Evolutionary conservation across 2,329 filamentous ascomycete genomes (phyloP), one percentile per base, ranked within the genome.

Genomic region (Calonectria henricotiae): DNA sequence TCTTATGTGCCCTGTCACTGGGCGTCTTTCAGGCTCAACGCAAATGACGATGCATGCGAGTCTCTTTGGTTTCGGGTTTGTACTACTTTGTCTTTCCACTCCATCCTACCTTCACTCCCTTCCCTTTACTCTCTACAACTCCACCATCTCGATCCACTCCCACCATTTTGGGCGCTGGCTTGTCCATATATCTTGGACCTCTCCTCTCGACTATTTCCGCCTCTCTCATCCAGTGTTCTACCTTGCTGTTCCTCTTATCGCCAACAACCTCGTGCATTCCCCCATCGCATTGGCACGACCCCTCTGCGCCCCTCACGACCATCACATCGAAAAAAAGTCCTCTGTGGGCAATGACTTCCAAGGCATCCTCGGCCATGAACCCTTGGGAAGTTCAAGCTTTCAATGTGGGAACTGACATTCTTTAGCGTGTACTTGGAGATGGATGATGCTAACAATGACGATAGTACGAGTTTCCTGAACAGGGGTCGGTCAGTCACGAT

Each of bases 381-480:
- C 74, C 77, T 2, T 78, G 77, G 77, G 77, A 78, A 67, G 54
- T 75, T 25, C 69, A 73, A 37, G 76, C 77, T 51, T 63, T 78
- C 11, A 71, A 78, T 37, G 77, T 78, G 54, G 67, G 74, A 66
- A 43, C 64, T 17, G 23, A 27, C n/a, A 37, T 32, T 49, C 17
- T 32, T 17, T 8, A 32, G 43, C 7, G 3, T 15, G 39, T 32
- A 51, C 37, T 49, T n/a, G 30, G 25, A 49, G 37, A 20, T 25
- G 11, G 8, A 25, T 49, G 8, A 25, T 49, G 67, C 54, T 77
- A 37, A 76, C 67, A 30, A 23, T 51, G 27, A 15, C 46, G n/a
- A 20, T 55, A 78, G 76, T 78, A 78, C 39, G 75, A 76, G 67
- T 78, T 78, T 47, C 76, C 76, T 2, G 69, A 75, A 61, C 73